Evolutionary conservation across 2,329 filamentous ascomycete genomes (phyloP).

Genomic region (Paraphaeosphaeria sporulosa): DNA sequence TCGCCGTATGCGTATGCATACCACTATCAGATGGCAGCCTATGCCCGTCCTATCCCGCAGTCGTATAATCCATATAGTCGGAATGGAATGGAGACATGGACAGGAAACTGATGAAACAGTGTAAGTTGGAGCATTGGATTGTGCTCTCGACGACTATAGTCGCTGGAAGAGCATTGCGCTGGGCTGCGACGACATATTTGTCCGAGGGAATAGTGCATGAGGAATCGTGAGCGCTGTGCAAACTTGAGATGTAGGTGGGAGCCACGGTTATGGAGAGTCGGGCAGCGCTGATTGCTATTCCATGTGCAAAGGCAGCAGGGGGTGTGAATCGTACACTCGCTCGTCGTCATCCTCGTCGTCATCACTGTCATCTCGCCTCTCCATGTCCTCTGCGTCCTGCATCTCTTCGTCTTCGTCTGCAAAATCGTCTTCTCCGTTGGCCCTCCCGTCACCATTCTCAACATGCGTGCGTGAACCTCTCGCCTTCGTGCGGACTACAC

Average conservation of each 20-base stretch:
- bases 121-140: neutral
- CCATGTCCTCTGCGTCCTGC: slow-evolving; percentile 30
- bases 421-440: slow-evolving; percentile 37
- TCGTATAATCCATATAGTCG: neutral
- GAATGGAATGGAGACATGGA: neutral
- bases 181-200: neutral
- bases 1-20: neutral
- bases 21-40: neutral
- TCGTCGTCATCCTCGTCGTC: slow-evolving; percentile 47
- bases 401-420: slow-evolving; percentile 42
- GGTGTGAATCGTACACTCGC: slow-evolving; percentile 27
- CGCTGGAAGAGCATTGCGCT: neutral
- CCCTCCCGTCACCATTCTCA: slow-evolving; percentile 25
- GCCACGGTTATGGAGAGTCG: neutral
- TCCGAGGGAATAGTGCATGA: neutral
- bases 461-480: slow-evolving; percentile 24
- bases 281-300: neutral
- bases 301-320: slow-evolving; percentile 17
- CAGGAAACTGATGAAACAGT: neutral
- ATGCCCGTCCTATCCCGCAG: neutral
- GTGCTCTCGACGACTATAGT: neutral
- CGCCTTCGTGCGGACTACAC: slow-evolving; percentile 34
- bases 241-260: neutral
- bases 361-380: slow-evolving; percentile 39
- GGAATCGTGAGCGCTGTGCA: neutral